These are phyloP conservation scores for Cyathus striatus DNA, from an alignment of 768 basidiomycete genomes.

Conservation along the genomic window DNA sequence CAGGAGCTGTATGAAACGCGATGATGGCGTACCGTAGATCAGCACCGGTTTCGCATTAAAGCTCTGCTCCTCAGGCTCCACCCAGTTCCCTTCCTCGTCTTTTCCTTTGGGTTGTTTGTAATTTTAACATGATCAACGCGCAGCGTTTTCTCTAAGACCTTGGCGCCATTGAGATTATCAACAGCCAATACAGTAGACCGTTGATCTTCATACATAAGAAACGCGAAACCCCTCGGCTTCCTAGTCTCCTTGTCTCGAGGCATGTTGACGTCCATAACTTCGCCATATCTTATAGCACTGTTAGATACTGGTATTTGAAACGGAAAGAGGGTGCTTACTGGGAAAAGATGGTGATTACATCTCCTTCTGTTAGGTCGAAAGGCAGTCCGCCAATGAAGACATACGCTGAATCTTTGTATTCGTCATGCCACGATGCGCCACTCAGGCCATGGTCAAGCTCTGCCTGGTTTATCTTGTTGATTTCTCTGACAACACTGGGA, in stretches of 20 bases:
- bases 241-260: slow-evolving; percentile 93
- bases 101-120: slow-evolving; percentile 85
- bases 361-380: slow-evolving; percentile 91
- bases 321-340: slow-evolving; percentile 56
- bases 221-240: slow-evolving; percentile 87
- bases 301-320: slow-evolving; percentile 4
- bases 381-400: slow-evolving; percentile 89
- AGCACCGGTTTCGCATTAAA: slow-evolving; percentile 82
- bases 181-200: slow-evolving; percentile 93
- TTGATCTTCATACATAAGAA: slow-evolving; percentile 99
- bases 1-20: slow-evolving; percentile 1
- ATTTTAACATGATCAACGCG: slow-evolving; percentile 91
- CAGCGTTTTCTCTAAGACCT: slow-evolving; percentile 78
- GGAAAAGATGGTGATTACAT: slow-evolving; percentile 95
- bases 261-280: slow-evolving; percentile 91
- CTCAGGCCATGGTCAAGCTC: slow-evolving; percentile 77
- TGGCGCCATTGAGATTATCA: slow-evolving; percentile 96
- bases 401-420: slow-evolving; percentile 97
- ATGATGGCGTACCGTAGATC: slow-evolving; percentile 44
- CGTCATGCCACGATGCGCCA: slow-evolving; percentile 89
- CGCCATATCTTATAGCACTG: slow-evolving; percentile 76
- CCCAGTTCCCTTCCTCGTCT: slow-evolving; percentile 79
- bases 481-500: slow-evolving; percentile 84
- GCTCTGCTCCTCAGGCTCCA: slow-evolving; percentile 79
- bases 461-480: slow-evolving; percentile 86